Base-by-base conservation (phyloP, 1,284 basidiomycete genomes). In the Rhodotorula mucilaginosa region DNA sequence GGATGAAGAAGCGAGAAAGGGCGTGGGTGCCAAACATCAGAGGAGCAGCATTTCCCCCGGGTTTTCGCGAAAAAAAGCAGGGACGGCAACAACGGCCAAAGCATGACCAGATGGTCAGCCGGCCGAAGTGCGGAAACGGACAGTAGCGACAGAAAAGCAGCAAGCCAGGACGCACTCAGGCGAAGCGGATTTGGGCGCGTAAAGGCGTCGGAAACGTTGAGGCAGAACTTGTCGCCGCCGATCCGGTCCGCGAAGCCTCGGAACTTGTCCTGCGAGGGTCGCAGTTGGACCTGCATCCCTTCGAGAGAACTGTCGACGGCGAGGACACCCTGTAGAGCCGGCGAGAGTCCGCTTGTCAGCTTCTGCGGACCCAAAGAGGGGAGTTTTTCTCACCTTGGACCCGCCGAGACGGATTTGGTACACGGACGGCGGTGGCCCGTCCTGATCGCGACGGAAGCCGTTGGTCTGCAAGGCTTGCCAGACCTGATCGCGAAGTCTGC, bases 261-360 rank as follows among this genome's bases (percentile, higher is more conserved):
- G 70, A 88, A 89, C 78, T 89, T 89, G 73, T 85, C 84, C 87
- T 88, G 88, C 0, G 87, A 88, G 7, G 82, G 83, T 23, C 88
- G 81, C 10, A 88, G 80, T 61, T 82, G 81, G 56, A 89, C 19
- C 18, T 57, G 46, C 26, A 71, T 52, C 3, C 78, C 79, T 26
- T 76, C 63, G 21, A 88, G 79, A 18, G 10, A 3, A 69, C 82
- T 66, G 76, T 89, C 86, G 23, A 88, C 83, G 18, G 84, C 85
- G 23, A 89, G 76, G 83, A 89, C 85, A 0, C 88, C 81, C 70
- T 67, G 60, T 34, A 18, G 54, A 6, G n/a, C 4, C n/a, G 5
- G n/a, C 23, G 34, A 34, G 34, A 34, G 34, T 34, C 34, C 34
- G 34, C 34, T 34, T 13, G 13, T n/a, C 16, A 56, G 19, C 49